Conservation (phyloP, 2,329 filamentous ascomycete species). For the Penicillium sp. region DNA sequence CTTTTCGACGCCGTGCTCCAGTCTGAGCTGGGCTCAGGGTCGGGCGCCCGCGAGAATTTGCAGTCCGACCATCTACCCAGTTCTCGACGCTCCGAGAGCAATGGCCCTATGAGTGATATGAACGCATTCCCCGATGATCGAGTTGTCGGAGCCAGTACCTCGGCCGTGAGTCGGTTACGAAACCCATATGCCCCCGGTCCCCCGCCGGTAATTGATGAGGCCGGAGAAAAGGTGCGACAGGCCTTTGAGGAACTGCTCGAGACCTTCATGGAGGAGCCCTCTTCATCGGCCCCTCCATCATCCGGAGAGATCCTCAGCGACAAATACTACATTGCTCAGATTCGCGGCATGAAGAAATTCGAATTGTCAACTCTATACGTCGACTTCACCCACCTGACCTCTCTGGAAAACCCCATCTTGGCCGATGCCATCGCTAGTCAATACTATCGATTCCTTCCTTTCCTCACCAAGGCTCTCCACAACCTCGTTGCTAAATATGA, state of each 20-base stretch:
- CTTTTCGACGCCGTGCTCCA: slow-evolving; percentile 48
- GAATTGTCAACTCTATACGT: slow-evolving; percentile 69
- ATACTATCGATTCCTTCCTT: slow-evolving; percentile 95
- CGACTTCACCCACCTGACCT: slow-evolving; percentile 75
- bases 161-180: slow-evolving; percentile 52
- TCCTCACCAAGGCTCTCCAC: slow-evolving; percentile 84
- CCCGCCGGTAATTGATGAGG: slow-evolving; percentile 63
- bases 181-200: slow-evolving; percentile 58
- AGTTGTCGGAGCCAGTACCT: slow-evolving; percentile 58
- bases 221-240: slow-evolving; percentile 65
- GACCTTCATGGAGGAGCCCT: slow-evolving; percentile 61
- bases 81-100: slow-evolving; percentile 58
- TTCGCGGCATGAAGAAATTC: slow-evolving; percentile 65
- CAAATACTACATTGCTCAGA: slow-evolving; percentile 70
- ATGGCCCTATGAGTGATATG: slow-evolving; percentile 59
- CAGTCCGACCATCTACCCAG: slow-evolving; percentile 53
- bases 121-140: slow-evolving; percentile 66
- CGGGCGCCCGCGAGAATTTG: slow-evolving; percentile 34
- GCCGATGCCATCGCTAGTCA: slow-evolving; percentile 85
- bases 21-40: slow-evolving; percentile 44
- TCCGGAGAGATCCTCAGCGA: slow-evolving; percentile 61
- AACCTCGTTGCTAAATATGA: slow-evolving; percentile 95
- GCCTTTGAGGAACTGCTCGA: slow-evolving; percentile 69
- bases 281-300: slow-evolving; percentile 57
- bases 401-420: slow-evolving; percentile 76